These are phyloP conservation scores for Davidsoniella virescens DNA, from an alignment of 2,329 filamentous ascomycete genomes.

Conservation along the genomic window DNA sequence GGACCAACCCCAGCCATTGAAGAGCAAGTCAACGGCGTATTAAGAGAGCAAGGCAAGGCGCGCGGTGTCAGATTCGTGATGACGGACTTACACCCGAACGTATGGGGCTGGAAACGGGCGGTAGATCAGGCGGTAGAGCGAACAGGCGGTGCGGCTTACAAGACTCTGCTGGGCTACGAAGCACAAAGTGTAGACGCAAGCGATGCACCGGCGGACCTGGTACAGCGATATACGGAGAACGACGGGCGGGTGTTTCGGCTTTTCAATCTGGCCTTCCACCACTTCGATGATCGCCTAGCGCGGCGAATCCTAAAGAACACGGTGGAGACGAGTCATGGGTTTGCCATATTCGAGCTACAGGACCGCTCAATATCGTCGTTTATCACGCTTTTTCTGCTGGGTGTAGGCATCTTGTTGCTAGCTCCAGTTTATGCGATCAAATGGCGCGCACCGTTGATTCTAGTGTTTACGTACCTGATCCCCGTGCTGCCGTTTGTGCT, in stretches of 20 bases:
- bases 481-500: constrained; percentile 53
- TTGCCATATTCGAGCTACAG: constrained; percentile 62
- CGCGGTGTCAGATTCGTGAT: constrained; percentile 34
- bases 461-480: constrained; percentile 50
- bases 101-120: constrained; percentile 40
- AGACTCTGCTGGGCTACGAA: constrained; percentile 36
- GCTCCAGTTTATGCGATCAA: constrained; percentile 38
- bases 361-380: constrained; percentile 41
- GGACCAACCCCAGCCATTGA: constrained; percentile 53
- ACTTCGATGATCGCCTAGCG: constrained; percentile 52
- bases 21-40: constrained; percentile 33
- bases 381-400: constrained; percentile 35
- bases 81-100: constrained; percentile 49
- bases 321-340: constrained; percentile 46
- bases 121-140: not conserved
- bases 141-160: constrained; percentile 21
- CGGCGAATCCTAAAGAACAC: constrained; percentile 46
- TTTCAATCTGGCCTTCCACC: constrained; percentile 62
- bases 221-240: constrained; percentile 18
- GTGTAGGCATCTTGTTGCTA: constrained; percentile 32
- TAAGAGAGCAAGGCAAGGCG: constrained; percentile 16
- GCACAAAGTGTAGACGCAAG: constrained; percentile 47
- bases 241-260: constrained; percentile 45
- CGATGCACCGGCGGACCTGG: constrained; percentile 35
- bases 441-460: constrained; percentile 33